These are phyloP conservation scores for Eimeria acervulina DNA, from an alignment of 169 alveolate species.

Conservation along the genomic window DNA sequence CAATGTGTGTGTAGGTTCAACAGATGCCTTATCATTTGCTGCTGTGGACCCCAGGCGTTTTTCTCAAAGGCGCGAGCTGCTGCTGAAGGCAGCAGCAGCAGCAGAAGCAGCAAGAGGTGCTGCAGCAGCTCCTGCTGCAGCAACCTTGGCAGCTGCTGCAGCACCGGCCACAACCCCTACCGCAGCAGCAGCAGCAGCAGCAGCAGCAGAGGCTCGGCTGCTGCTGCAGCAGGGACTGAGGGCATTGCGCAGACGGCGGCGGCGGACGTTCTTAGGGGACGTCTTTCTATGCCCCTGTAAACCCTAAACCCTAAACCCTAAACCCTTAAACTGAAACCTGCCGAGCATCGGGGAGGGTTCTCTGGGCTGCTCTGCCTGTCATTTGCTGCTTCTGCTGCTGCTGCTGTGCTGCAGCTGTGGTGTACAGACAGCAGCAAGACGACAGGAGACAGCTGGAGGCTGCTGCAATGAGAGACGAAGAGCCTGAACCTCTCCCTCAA, in stretches of 20 bases:
- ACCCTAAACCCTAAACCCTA: background rate
- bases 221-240: background rate
- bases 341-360: background rate
- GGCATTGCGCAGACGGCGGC: background rate
- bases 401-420: slow-evolving; percentile 18
- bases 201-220: too few relatives aligned
- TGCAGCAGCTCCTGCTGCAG: too few relatives aligned
- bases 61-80: background rate
- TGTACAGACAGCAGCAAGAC: slow-evolving; percentile 21
- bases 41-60: background rate
- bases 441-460: background rate
- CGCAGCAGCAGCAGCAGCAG: background rate
- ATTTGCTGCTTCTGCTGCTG: background rate
- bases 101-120: background rate
- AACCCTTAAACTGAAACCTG: background rate
- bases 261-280: slow-evolving; percentile 19
- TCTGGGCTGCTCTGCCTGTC: background rate
- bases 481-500: background rate
- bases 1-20: background rate
- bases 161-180: background rate
- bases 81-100: background rate
- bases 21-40: slow-evolving; percentile 1
- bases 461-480: background rate
- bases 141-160: background rate
- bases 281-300: slow-evolving; percentile 1